Percentiles rank a stretch among this genome's conserved stretches.
These are phyloP conservation scores for Pseudofabraea citricarpa DNA, from an alignment of 2,329 filamentous ascomycete species.

Conservation along the genomic window DNA sequence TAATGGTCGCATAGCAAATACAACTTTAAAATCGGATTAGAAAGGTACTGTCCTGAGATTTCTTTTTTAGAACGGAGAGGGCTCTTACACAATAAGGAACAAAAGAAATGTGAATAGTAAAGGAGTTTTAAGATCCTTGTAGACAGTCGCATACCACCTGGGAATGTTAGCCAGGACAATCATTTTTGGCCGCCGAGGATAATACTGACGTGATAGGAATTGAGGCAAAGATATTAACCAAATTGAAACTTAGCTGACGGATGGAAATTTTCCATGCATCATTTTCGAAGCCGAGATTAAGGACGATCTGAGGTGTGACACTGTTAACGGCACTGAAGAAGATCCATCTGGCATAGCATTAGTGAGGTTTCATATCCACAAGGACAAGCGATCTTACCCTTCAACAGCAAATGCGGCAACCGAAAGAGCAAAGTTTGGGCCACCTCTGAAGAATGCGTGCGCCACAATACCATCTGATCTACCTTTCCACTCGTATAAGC, in stretches of 20 bases:
- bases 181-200: not conserved
- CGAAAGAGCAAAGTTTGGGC: constrained; percentile 49
- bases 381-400: constrained; percentile 33
- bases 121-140: constrained; percentile 43
- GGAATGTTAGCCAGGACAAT: constrained; percentile 1
- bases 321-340: constrained; percentile 50
- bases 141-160: constrained; percentile 39
- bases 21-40: constrained; percentile 25
- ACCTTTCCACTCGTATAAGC: constrained; percentile 45
- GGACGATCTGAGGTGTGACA: constrained; percentile 42
- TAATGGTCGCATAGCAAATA: constrained; percentile 41
- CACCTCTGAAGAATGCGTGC: constrained; percentile 48
- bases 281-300: constrained; percentile 43
- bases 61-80: too few relatives aligned
- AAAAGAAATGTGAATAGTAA: constrained; percentile 40
- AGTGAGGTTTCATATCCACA: not conserved
- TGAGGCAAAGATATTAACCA: constrained; percentile 35
- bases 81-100: constrained; percentile 42
- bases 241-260: constrained; percentile 39
- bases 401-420: constrained; percentile 52
- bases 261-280: constrained; percentile 42
- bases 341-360: constrained; percentile 36
- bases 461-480: constrained; percentile 48
- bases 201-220: constrained; percentile 34
- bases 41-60: too few relatives aligned